Percentiles rank a stretch among this genome's conserved stretches.
Evolutionary conservation across 2,329 filamentous ascomycete species (phyloP).

Genomic region (Pseudogymnoascus sp.): DNA sequence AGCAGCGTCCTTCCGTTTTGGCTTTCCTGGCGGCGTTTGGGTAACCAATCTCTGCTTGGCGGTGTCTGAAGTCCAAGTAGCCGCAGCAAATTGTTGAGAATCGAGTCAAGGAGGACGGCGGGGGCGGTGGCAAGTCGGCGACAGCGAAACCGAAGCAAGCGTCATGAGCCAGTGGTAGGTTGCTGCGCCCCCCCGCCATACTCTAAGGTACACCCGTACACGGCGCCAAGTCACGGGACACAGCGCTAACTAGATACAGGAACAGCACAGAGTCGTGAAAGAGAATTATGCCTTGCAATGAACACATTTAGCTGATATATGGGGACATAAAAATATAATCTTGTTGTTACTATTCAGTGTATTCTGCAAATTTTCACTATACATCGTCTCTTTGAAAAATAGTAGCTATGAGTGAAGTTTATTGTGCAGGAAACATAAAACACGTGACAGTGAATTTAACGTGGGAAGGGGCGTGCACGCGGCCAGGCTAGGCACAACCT

Average conservation of each 20-base stretch:
- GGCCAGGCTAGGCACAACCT: constrained; percentile 4
- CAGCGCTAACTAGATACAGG: neutral
- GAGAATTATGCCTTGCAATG: neutral
- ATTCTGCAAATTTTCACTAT: neutral
- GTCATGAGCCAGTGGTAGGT: neutral
- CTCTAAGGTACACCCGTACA: constrained; percentile 1
- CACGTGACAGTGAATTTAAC: neutral
- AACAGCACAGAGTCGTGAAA: neutral
- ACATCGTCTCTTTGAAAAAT: neutral
- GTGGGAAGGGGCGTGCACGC: neutral
- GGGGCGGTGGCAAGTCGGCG: constrained; percentile 17
- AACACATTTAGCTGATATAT: neutral
- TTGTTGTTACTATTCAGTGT: neutral
- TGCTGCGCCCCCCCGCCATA: constrained; percentile 8
- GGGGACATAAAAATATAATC: neutral
- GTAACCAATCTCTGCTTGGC: constrained; percentile 3
- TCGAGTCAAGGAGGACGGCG: constrained; percentile 23
- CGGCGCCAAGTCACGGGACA: constrained; percentile 4
- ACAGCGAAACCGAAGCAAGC: constrained; percentile 6
- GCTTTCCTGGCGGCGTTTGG: neutral
- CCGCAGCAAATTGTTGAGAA: constrained; percentile 9
- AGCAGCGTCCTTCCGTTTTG: neutral
- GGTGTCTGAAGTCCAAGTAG: neutral
- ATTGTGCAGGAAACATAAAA: neutral
- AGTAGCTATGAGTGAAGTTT: neutral